Percentiles rank a stretch among this genome's conserved stretches.
Conservation (phyloP, 2,329 filamentous ascomycete genomes). For the Hirsutella minnesotensis region DNA sequence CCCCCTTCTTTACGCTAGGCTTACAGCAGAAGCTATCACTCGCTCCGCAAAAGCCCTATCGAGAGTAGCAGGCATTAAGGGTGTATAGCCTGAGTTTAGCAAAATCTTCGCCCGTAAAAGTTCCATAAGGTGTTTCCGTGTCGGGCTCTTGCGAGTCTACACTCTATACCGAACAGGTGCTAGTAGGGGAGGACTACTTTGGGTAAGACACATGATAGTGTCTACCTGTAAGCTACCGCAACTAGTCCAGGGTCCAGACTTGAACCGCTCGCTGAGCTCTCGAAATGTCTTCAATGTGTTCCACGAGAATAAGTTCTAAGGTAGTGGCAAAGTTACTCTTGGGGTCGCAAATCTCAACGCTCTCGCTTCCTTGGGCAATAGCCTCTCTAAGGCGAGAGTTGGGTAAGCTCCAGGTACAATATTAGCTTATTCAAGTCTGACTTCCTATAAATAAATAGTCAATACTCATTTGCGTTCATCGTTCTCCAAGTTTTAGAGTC, state of each 20-base stretch:
- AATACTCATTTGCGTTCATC: too few species aligned
- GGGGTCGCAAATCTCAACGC: too few species aligned
- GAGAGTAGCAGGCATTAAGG: slow-evolving; percentile 27
- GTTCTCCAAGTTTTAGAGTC: slow-evolving; percentile 15
- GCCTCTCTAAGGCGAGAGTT: too few species aligned
- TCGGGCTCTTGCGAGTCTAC: slow-evolving; percentile 33
- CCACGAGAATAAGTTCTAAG: too few species aligned
- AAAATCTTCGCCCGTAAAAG: slow-evolving; percentile 16
- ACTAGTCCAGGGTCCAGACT: too few species aligned
- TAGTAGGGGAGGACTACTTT: slow-evolving; percentile 12
- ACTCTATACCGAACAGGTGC: slow-evolving; percentile 13
- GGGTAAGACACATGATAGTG: not conserved
- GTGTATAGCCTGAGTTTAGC: slow-evolving; percentile 32
- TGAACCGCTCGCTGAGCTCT: too few species aligned
- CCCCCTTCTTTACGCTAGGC: slow-evolving; percentile 14
- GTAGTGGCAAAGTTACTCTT: too few species aligned
- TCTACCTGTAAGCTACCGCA: slow-evolving; percentile 21
- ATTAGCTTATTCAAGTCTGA: too few species aligned
- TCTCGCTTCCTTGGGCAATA: too few species aligned
- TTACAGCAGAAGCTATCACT: slow-evolving; percentile 29
- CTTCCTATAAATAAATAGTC: too few species aligned
- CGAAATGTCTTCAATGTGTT: too few species aligned
- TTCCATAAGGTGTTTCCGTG: slow-evolving; percentile 16
- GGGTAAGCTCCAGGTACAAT: too few species aligned
- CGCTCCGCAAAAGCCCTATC: slow-evolving; percentile 32